These are phyloP conservation scores for Solanum peruvianum DNA, from an alignment of 257 asterid species.

Conservation along the genomic window DNA sequence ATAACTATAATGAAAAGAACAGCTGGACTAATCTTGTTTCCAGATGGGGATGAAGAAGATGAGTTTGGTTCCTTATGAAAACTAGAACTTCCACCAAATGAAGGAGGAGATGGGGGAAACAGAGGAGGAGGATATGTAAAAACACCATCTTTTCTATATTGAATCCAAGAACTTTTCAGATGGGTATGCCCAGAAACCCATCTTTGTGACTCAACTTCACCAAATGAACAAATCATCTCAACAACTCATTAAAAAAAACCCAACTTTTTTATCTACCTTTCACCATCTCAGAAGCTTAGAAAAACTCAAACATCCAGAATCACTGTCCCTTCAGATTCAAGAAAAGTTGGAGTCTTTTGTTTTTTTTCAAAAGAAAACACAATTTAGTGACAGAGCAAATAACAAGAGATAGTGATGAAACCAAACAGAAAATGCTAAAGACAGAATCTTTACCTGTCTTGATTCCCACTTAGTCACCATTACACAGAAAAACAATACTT, in stretches of 20 bases:
- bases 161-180: conserved; percentile 54
- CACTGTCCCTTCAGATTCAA: background rate
- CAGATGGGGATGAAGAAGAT: conserved; percentile 37
- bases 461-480: conserved; percentile 31
- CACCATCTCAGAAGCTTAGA: background rate
- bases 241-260: background rate
- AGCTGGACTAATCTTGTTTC: conserved; percentile 71
- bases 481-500: conserved; percentile 19
- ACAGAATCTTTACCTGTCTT: conserved; percentile 53
- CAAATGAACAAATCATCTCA: conserved; percentile 29
- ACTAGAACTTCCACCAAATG: conserved; percentile 17
- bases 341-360: background rate
- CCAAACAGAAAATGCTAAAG: conserved; percentile 18
- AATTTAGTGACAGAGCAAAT: conserved; percentile 9
- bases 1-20: conserved; percentile 71
- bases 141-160: conserved; percentile 39
- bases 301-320: background rate
- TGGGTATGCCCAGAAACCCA: conserved; percentile 31
- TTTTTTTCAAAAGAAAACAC: background rate
- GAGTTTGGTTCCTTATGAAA: conserved; percentile 22
- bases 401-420: conserved; percentile 23
- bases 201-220: conserved; percentile 20
- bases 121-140: conserved; percentile 38
- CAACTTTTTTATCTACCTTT: background rate
- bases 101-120: conserved; percentile 15